These are phyloP conservation scores for Elsinoe batatas DNA, from an alignment of 2,329 filamentous ascomycete genomes.

Conservation along the genomic window DNA sequence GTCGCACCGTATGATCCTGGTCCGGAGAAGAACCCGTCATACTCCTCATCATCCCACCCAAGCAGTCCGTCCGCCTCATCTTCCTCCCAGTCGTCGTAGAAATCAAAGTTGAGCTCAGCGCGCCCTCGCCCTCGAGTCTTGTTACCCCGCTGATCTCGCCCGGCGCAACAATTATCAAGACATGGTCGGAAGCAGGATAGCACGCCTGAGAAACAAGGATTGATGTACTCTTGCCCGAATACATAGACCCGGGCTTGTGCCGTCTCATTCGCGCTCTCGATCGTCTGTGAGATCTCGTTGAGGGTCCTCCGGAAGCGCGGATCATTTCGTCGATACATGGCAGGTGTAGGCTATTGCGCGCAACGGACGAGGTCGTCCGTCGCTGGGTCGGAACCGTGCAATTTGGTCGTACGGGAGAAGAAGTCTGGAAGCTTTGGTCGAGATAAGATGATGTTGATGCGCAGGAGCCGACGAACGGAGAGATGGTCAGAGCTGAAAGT, in stretches of 20 bases:
- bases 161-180: conserved; percentile 62
- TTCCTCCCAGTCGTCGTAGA: conserved; percentile 93
- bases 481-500: conserved; percentile 5
- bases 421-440: neutral
- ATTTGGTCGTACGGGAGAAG: neutral
- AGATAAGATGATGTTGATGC: neutral
- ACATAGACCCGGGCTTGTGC: conserved; percentile 87
- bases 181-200: conserved; percentile 55
- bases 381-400: neutral
- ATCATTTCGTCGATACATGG: conserved; percentile 57
- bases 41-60: conserved; percentile 73
- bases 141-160: conserved; percentile 62
- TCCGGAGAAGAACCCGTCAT: conserved; percentile 68
- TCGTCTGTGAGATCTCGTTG: conserved; percentile 83
- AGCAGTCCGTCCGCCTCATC: conserved; percentile 54
- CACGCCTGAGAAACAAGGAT: conserved; percentile 64
- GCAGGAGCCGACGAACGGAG: neutral
- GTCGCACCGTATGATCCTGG: conserved; percentile 18
- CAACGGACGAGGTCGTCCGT: conserved; percentile 12
- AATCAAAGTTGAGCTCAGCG: conserved; percentile 85
- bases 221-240: conserved; percentile 76
- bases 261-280: conserved; percentile 81
- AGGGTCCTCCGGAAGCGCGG: conserved; percentile 86
- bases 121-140: conserved; percentile 51
- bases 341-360: conserved; percentile 13